These are phyloP conservation scores for Trametes cingulata DNA, from an alignment of 768 basidiomycete species.

Conservation along the genomic window DNA sequence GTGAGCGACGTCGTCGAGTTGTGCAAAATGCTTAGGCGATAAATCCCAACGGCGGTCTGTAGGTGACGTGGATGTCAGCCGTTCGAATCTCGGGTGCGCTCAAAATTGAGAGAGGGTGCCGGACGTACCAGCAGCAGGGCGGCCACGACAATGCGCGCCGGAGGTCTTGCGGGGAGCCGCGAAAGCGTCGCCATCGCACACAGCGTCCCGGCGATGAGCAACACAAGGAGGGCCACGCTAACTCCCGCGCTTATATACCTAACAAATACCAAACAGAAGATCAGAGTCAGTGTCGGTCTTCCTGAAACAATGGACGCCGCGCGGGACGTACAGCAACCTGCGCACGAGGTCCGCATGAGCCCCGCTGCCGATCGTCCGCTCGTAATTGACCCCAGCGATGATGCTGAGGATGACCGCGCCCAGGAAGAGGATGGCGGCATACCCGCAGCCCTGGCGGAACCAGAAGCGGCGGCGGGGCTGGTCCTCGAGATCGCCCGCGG, in stretches of 20 bases:
- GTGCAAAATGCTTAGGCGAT: conserved; percentile 12
- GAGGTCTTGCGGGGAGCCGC: not conserved
- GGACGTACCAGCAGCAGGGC: not conserved
- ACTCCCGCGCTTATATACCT: not conserved
- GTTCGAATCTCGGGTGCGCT: too few species aligned
- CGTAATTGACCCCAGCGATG: not conserved
- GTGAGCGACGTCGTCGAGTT: conserved; percentile 1
- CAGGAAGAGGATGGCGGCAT: not conserved
- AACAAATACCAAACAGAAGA: too few species aligned
- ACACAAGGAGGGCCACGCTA: not conserved
- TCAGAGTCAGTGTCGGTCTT: too few species aligned
- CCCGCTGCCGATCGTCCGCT: not conserved
- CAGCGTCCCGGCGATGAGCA: not conserved
- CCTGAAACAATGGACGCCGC: too few species aligned
- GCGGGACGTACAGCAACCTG: not conserved
- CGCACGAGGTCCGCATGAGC: not conserved
- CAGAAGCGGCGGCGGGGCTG: not conserved
- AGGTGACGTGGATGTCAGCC: not conserved
- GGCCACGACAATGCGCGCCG: not conserved
- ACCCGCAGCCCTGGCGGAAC: not conserved
- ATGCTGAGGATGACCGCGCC: not conserved
- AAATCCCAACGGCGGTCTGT: conserved; percentile 12
- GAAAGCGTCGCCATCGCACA: not conserved
- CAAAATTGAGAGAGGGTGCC: not conserved
- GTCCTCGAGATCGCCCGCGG: not conserved